Conservation (phyloP, 1,284 basidiomycete genomes). For the Leccinum variabile region DNA sequence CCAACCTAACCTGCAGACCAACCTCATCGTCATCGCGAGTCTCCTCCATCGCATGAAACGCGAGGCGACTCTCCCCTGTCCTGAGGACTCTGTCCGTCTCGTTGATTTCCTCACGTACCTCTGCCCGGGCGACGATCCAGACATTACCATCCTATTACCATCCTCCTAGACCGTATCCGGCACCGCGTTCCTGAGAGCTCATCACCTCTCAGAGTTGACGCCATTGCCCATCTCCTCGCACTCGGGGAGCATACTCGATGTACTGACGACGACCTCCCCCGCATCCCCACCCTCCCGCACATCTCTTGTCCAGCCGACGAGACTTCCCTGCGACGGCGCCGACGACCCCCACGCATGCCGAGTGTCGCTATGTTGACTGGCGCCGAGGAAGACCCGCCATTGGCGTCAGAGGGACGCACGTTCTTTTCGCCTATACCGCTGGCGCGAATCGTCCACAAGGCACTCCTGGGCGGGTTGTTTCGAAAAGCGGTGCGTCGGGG, state of each 20-base stretch:
- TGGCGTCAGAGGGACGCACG: not conserved
- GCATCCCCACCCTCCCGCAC: not conserved
- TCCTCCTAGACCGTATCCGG: constrained; percentile 21
- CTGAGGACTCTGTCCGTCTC: constrained; percentile 15
- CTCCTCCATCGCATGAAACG: constrained; percentile 30
- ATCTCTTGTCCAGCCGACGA: not conserved
- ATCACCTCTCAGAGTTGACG: constrained; percentile 16
- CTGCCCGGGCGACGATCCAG: constrained; percentile 22
- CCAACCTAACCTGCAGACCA: constrained; percentile 38
- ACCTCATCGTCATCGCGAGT: constrained; percentile 39
- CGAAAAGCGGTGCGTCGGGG: constrained; percentile 21
- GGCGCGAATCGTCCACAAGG: constrained; percentile 25
- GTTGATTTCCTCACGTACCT: constrained; percentile 28
- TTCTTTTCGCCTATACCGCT: constrained; percentile 25
- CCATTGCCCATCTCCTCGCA: constrained; percentile 23
- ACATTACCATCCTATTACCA: constrained; percentile 15
- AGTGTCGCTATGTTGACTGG: constrained; percentile 25
- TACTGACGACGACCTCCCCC: constrained; percentile 11
- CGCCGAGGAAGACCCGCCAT: not conserved
- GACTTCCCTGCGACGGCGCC: not conserved
- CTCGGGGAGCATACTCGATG: constrained; percentile 14
- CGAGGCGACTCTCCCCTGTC: constrained; percentile 12
- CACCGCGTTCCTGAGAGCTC: not conserved
- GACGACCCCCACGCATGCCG: constrained; percentile 12
- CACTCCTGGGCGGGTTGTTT: constrained; percentile 25